phyloP scores from a whole-genome alignment of 176 grass and related monocot genomes.

The Chrysopogon serrulatus region DNA sequence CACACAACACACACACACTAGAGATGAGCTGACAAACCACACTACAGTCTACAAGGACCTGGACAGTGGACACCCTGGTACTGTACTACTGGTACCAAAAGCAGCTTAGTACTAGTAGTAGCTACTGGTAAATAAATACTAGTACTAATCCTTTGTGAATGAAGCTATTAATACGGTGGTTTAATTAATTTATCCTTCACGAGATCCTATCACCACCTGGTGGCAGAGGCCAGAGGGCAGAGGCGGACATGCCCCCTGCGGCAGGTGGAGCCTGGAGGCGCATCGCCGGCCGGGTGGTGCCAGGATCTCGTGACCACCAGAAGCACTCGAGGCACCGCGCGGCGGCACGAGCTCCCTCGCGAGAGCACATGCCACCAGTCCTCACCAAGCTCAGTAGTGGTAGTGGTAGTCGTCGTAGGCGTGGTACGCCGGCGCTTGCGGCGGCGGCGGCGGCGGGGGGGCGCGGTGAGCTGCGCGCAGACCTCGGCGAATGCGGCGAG shows the following conservation, averaged over 20 bases:
- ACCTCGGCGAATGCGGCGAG: constrained; percentile 84
- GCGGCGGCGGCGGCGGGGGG: background rate
- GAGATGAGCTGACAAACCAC: too few species aligned
- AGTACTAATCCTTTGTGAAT: background rate
- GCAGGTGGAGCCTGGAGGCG: background rate
- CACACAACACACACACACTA: background rate
- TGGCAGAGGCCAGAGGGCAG: background rate
- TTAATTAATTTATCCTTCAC: background rate
- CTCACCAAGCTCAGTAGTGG: constrained; percentile 16
- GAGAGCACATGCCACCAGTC: too few species aligned
- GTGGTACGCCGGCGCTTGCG: constrained; percentile 3
- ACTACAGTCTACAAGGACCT: background rate
- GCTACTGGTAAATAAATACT: background rate
- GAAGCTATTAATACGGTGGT: too few species aligned
- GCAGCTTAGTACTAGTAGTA: too few species aligned
- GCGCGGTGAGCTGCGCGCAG: constrained; percentile 48
- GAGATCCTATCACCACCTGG: constrained; percentile 90
- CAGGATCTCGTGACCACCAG: constrained; percentile 52
- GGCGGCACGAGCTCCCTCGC: too few species aligned
- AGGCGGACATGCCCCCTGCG: too few species aligned
- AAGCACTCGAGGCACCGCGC: too few species aligned
- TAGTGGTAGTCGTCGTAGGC: constrained; percentile 21
- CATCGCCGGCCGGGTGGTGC: constrained; percentile 46
- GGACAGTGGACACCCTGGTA: too few species aligned
- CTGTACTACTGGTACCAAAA: too few species aligned